A percentile compares a stretch with the other conserved stretches of the same genome.
Evolutionary conservation across 208 protist genomes (phyloP).

Genomic region (Leishmania arabica): DNA sequence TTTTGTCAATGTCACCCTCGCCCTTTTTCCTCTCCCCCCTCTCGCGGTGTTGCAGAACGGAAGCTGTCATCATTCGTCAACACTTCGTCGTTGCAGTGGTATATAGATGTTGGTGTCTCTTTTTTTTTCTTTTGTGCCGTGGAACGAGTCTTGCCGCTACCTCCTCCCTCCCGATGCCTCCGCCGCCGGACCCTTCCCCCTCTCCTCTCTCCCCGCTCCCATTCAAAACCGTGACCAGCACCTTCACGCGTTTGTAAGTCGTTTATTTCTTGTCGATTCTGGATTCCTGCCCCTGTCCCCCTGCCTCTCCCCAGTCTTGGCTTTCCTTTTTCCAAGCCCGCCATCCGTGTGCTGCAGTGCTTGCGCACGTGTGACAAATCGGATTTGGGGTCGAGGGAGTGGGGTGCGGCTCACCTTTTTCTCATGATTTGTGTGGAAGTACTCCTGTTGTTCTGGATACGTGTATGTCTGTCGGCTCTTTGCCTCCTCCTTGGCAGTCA

Average conservation of each 20-base stretch:
- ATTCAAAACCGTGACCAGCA: not conserved
- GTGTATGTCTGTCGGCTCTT: not conserved
- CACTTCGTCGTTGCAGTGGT: not conserved
- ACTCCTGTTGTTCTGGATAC: not conserved
- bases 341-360: not conserved
- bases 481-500: not conserved
- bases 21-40: too few relatives aligned
- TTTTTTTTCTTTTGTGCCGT: not conserved
- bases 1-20: too few relatives aligned
- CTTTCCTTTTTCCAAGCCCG: not conserved
- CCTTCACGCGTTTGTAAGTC: not conserved
- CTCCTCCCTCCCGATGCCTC: too few relatives aligned
- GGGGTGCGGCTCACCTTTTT: not conserved
- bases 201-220: not conserved
- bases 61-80: not conserved
- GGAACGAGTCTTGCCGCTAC: not conserved
- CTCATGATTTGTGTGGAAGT: not conserved
- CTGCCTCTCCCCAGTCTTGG: not conserved
- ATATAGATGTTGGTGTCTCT: not conserved
- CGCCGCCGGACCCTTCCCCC: not conserved
- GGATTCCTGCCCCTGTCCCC: not conserved
- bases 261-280: not conserved
- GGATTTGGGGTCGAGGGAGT: not conserved
- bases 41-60: not conserved
- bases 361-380: not conserved